Base-by-base conservation (phyloP, 1,284 basidiomycete genomes). In the Laetiporus sulphureus region DNA sequence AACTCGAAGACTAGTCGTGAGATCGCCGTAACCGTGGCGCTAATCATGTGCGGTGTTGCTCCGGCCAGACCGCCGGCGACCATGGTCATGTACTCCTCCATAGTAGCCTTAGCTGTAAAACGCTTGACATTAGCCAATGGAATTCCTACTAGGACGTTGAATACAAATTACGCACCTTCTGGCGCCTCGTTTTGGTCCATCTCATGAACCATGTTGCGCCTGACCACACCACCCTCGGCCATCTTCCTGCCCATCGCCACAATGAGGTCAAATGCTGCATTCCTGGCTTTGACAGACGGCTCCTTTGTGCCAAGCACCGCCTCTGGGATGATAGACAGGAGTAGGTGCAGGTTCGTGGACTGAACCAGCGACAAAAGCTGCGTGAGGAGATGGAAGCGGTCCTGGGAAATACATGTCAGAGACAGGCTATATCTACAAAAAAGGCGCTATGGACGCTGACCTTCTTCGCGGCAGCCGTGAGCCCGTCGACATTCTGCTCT, bases 241-340 rank as follows among this genome's bases (percentile, higher is more conserved):
- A 99, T 97, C 69, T 94, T 97, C 56, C 75, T 71, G 7, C 90
- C 96, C 90, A 99, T 95, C 16, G 78, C 76, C 2, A 99, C 80
- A 34, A 99, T 76, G 36, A 97, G 66, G 29, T 94, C 91, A 59
- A 95, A 99, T 1, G 94, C 94, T 7, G 85, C 89, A 46, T 76
- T 77, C 37, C 96, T 77, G 0, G 92, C 86, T 54, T 91, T 91
- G 61, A 95, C 92, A 27, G 96, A 97, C 6, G 93, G 90, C 62
- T 99, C 96, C 62, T 99, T 99, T 21, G 94, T 98, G 2, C 91
- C 94, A n/a, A 99, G 69, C 3, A 98, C 88, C 12, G 91, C 92
- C 67, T 99, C 96, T 1, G 95, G 91, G 37, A 99, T 86, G 38
- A 99, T 69, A 2, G 84, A 82, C 2, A 92, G 89, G 36, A 99